Conservation (phyloP, 768 basidiomycete species). For the Tricholomella constricta region DNA sequence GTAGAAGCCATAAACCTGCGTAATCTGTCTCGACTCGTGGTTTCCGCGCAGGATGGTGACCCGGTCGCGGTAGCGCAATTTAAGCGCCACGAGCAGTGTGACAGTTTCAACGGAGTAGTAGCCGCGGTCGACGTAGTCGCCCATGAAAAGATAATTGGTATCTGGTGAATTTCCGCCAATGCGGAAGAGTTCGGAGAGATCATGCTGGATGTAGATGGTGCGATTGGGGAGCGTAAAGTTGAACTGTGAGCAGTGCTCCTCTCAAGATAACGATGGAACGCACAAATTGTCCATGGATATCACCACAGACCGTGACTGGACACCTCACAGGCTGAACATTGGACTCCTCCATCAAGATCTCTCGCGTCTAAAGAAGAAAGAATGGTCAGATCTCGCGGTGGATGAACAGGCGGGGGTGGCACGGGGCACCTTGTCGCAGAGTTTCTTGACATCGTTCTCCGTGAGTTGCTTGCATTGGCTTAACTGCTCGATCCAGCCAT, state of each 20-base stretch:
- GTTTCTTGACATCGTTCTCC: conserved; percentile 93
- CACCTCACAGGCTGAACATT: conserved; percentile 99
- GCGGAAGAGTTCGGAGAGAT: conserved; percentile 97
- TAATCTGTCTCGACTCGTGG: conserved; percentile 99
- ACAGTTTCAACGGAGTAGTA: conserved; percentile 99
- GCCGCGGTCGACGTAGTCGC: conserved; percentile 98
- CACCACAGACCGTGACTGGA: conserved; percentile 98
- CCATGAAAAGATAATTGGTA: conserved; percentile 99
- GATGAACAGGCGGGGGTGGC: conserved; percentile 12
- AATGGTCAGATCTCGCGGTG: conserved; percentile 24
- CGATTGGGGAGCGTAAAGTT: conserved; percentile 7
- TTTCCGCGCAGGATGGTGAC: conserved; percentile 98
- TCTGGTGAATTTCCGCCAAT: conserved; percentile 99
- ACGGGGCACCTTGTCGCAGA: conserved; percentile 91
- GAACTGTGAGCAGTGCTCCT: conserved; percentile 11
- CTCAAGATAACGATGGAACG: conserved; percentile 41
- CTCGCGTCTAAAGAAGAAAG: conserved; percentile 70
- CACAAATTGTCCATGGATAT: conserved; percentile 99
- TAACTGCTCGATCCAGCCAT: conserved; percentile 96
- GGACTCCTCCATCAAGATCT: conserved; percentile 98
- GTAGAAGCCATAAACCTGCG: conserved; percentile 99
- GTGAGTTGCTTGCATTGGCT: conserved; percentile 96
- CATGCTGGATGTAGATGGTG: conserved; percentile 66
- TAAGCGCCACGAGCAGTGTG: conserved; percentile 94
- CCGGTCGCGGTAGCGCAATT: conserved; percentile 96